Evolutionary conservation across 1,284 basidiomycete genomes (phyloP).

Genomic region (Phylloboletellus chloephorus): DNA sequence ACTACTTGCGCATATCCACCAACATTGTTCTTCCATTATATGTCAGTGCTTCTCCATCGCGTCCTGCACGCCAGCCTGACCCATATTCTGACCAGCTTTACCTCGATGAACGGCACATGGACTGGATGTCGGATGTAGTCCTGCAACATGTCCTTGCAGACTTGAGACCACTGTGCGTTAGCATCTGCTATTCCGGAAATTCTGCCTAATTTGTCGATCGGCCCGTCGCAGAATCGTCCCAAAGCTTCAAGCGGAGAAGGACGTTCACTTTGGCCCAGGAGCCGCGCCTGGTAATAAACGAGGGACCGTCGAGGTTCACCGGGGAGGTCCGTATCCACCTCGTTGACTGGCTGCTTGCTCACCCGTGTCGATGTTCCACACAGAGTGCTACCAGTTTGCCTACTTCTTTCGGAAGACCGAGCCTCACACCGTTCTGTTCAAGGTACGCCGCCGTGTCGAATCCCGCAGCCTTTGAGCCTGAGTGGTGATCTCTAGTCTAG

Average conservation of each 20-base stretch:
- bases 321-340: slow-evolving; percentile 51
- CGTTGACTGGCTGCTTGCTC: not conserved
- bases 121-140: slow-evolving; percentile 73
- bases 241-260: slow-evolving; percentile 59
- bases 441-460: slow-evolving; percentile 39
- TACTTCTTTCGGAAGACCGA: slow-evolving; percentile 76
- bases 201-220: slow-evolving; percentile 4
- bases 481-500: slow-evolving; percentile 38
- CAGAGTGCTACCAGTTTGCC: slow-evolving; percentile 75
- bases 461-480: slow-evolving; percentile 12
- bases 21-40: slow-evolving; percentile 63
- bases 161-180: slow-evolving; percentile 57
- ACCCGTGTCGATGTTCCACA: not conserved
- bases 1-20: slow-evolving; percentile 65
- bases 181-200: not conserved
- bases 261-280: slow-evolving; percentile 38
- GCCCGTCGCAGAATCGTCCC: slow-evolving; percentile 48
- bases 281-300: slow-evolving; percentile 46
- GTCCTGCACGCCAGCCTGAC: slow-evolving; percentile 4
- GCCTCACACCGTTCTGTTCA: slow-evolving; percentile 67
- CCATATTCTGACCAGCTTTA: slow-evolving; percentile 47
- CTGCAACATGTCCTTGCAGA: slow-evolving; percentile 70
- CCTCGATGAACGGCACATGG: slow-evolving; percentile 69
- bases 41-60: slow-evolving; percentile 33
- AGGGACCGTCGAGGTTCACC: slow-evolving; percentile 62